Percentiles rank a stretch among this genome's conserved stretches.
These are phyloP conservation scores for Aspergillus sp. DNA, from an alignment of 2,329 filamentous ascomycete species.

Conservation along the genomic window DNA sequence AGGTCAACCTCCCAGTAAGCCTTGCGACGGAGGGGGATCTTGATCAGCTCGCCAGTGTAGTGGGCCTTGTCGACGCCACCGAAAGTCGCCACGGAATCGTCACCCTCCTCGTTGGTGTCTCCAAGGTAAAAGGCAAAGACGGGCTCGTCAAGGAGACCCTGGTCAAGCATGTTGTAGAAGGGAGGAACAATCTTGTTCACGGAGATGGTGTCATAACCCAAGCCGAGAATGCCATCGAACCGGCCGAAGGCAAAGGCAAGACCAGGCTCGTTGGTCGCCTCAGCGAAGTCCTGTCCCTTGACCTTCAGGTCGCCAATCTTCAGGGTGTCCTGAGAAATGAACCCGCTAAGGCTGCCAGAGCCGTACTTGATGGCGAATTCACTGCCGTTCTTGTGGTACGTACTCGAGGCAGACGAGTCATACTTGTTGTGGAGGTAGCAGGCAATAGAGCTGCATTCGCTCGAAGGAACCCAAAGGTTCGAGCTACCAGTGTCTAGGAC, in stretches of 20 bases:
- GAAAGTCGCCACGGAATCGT: constrained; percentile 84
- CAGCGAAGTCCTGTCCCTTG: constrained; percentile 90
- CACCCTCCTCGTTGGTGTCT: constrained; percentile 67
- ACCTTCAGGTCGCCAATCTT: constrained; percentile 86
- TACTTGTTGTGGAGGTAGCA: constrained; percentile 98
- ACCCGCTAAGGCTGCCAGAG: constrained; percentile 90
- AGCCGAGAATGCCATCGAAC: constrained; percentile 94
- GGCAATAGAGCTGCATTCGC: constrained; percentile 88
- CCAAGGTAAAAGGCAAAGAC: constrained; percentile 97
- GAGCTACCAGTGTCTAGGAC: constrained; percentile 98
- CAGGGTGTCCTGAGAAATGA: constrained; percentile 85
- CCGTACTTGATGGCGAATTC: constrained; percentile 93
- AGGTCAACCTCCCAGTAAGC: constrained; percentile 99
- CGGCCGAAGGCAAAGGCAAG: constrained; percentile 96
- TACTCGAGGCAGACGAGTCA: constrained; percentile 83
- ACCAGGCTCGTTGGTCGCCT: constrained; percentile 93
- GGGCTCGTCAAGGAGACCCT: constrained; percentile 84
- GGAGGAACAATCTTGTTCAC: constrained; percentile 93
- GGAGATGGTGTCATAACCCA: constrained; percentile 94
- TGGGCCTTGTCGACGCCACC: constrained; percentile 83
- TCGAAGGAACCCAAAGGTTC: constrained; percentile 96
- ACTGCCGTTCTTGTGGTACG: constrained; percentile 91
- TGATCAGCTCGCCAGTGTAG: constrained; percentile 82
- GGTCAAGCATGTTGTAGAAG: constrained; percentile 94
- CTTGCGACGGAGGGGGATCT: constrained; percentile 94